Base-by-base conservation (phyloP, 257 asterid genomes). In the Gentiana macrophylla region DNA sequence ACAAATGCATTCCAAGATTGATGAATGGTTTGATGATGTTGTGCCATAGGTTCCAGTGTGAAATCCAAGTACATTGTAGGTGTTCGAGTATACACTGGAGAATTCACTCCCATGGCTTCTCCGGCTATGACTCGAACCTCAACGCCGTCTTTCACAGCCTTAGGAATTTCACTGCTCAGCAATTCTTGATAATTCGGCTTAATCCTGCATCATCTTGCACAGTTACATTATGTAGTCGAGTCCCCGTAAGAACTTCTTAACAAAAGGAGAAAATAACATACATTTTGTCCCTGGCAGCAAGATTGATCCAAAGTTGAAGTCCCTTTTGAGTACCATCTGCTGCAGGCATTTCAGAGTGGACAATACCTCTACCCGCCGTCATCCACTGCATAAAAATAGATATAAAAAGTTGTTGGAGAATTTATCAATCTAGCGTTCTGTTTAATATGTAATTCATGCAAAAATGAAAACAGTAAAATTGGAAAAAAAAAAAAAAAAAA, bases 281-380 rank as follows among this genome's bases (percentile, higher is more conserved):
- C 98, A 91, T 84, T 84, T 87, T 87, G 65, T 91, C 92, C 75
- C 72, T 76, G 76, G 98, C 80, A 49, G 96, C 62, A 52, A 91
- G 98, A 77, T 91, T 91, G 69, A 91, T 80, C 98, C 96, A 87
- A 24, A 91, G 74, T 59, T 87, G 96, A 69, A 91, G 69, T 34
- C 96, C 98, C 10, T 61, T 74, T 52, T 78, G 57, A 35, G 92
- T 95, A 62, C 71, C 93, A 24, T 84, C 98, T 15, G 24, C 24
- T 13, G 78, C 87, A 3, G 98, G 98, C 95, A 91, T 91, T 80
- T 91, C 98, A 2, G 98, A 84, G 77, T 91, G 98, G 64, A 91
- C 77, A 15, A 91, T 83, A 37, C 98, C 98, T 66, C 92, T 80
- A 37, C 98, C 98, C 32, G 96, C 94, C 2, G 98, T 91, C 98